Percentiles rank a stretch among this genome's conserved stretches.
Conservation (phyloP, 495 filamentous ascomycete species). For the Halenospora varia region DNA sequence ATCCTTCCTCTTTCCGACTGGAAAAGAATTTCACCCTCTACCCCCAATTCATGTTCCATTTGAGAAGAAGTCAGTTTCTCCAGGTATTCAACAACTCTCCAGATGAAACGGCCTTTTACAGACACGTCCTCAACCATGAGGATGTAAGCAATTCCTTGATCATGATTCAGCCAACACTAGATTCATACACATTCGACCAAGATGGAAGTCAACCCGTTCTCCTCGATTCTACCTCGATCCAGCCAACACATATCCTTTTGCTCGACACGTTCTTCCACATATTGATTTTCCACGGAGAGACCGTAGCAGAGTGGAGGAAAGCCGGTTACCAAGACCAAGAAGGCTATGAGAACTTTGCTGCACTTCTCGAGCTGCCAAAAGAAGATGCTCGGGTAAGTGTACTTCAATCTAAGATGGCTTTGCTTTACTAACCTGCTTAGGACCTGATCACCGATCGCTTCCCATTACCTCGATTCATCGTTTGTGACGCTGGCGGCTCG, state of each 20-base stretch:
- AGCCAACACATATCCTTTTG: constrained; percentile 88
- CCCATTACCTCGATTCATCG: constrained; percentile 96
- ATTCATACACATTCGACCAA: constrained; percentile 95
- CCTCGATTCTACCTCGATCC: constrained; percentile 93
- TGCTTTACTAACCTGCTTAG: constrained; percentile 40
- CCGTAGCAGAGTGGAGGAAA: constrained; percentile 97
- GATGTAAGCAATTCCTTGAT: constrained; percentile 95
- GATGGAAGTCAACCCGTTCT: constrained; percentile 88
- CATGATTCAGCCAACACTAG: constrained; percentile 98
- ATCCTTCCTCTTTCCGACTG: constrained; percentile 93
- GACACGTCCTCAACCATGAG: constrained; percentile 95
- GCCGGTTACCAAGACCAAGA: constrained; percentile 98
- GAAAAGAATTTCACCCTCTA: constrained; percentile 99
- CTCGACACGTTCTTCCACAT: constrained; percentile 99
- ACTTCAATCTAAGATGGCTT: background rate
- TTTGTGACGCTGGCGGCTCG: constrained; percentile 96
- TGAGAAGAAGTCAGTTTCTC: constrained; percentile 93
- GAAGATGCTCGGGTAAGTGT: constrained; percentile 86
- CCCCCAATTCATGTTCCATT: constrained; percentile 99
- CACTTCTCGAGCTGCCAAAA: constrained; percentile 89
- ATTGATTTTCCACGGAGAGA: constrained; percentile 98
- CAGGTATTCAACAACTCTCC: constrained; percentile 99
- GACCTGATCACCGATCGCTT: constrained; percentile 97
- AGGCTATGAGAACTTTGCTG: constrained; percentile 94
- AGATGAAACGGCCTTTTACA: constrained; percentile 97